Evolutionary conservation across 2,329 filamentous ascomycete species (phyloP), one percentile per base, ranked within the genome.

Genomic region (Thermothelomyces thermophilus): DNA sequence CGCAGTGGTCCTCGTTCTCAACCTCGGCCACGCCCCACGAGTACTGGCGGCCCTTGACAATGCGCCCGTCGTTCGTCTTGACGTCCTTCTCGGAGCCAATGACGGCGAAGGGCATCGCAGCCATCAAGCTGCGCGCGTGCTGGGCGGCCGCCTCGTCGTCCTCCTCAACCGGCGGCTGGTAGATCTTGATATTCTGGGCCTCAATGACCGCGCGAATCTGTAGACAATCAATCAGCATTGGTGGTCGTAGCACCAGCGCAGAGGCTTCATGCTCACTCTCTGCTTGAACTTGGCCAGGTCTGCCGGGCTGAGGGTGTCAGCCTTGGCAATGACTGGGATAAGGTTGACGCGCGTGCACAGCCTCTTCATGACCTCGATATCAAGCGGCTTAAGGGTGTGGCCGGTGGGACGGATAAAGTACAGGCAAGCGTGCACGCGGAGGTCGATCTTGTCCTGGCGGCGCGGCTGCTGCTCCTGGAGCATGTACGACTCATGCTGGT

Each of bases 401-500:
- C 93, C 94, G 49, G 93, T 98, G 51, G 93, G 93, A 68, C 94
- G 85, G 71, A 98, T 97, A 75, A 98, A 98, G 83, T 98, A 98
- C 68, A 98, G 73, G 73, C 93, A 98, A 60, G 91, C 87, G 70
- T 98, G 93, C 60, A 98, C 94, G 75, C 93, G 90, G 65, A 98
- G 87, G 69, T 98, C 93, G 65, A 98, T 98, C 82, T 97, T 98
- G 79, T 98, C 93, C 66, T 86, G 84, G 66, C 93, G 90, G 73
- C 89, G 89, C 63, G 94, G 93, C 75, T 98, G 93, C 74, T 98
- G 93, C 82, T 98, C 93, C 79, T 98, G 93, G 68, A 98, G 81
- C 93, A 98, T 98, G 75, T 98, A 98, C 33, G 93, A 98, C 79
- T 98, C 93, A 72, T 98, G 94, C 80, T 98, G 93, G 75, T 98